These are phyloP conservation scores for Rhipidocladum racemiflorum DNA, from an alignment of 176 grass and related monocot species.

Conservation along the genomic window DNA sequence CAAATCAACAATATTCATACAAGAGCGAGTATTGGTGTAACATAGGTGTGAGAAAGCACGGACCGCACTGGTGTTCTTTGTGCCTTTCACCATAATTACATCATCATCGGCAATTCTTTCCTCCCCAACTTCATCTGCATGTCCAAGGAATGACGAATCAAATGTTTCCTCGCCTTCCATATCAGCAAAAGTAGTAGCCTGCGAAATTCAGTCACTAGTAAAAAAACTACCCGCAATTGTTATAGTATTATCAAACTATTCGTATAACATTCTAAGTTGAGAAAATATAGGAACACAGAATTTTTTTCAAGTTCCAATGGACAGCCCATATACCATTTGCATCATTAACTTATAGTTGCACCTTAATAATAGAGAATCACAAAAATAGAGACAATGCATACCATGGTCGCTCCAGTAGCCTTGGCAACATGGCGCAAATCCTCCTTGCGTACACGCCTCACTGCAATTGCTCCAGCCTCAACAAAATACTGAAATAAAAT, in stretches of 20 bases:
- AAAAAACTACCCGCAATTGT: not conserved
- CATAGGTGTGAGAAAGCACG: conserved; percentile 27
- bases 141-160: conserved; percentile 74
- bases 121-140: conserved; percentile 80
- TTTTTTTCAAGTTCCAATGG: not conserved
- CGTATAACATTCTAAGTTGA: not conserved
- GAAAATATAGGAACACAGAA: not conserved
- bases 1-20: not conserved
- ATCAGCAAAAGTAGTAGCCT: conserved; percentile 92
- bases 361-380: not conserved
- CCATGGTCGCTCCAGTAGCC: conserved; percentile 77
- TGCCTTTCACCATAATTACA: conserved; percentile 86
- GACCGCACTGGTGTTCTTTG: conserved; percentile 80
- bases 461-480: conserved; percentile 75
- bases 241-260: not conserved
- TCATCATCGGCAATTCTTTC: conserved; percentile 85
- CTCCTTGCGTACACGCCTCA: conserved; percentile 88
- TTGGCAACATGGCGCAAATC: conserved; percentile 93
- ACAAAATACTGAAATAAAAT: conserved; percentile 79
- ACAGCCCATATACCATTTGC: too few species aligned
- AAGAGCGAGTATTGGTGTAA: not conserved
- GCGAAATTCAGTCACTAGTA: not conserved
- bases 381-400: conserved; percentile 1
- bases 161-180: conserved; percentile 98
- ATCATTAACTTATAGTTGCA: too few species aligned